Conservation (phyloP, 352 stramenopile genomes). For the Phytophthora nicotianae region DNA sequence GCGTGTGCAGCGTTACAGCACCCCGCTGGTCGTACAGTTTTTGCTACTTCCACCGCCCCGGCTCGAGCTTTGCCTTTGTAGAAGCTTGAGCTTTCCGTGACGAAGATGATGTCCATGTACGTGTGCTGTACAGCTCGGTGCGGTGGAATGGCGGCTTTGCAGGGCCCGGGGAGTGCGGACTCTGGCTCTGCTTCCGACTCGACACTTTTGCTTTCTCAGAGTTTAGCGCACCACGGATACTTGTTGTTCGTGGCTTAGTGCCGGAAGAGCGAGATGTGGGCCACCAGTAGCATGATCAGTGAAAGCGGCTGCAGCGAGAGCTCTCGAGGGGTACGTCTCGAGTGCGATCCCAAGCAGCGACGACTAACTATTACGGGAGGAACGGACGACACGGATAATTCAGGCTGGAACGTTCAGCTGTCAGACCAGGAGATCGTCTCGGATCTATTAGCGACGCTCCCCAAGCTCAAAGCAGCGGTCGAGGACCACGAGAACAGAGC, state of each 20-base stretch:
- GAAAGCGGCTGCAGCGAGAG: conserved; percentile 35
- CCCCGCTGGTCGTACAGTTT: conserved; percentile 20
- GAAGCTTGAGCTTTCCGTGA: conserved; percentile 9
- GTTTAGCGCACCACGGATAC: conserved; percentile 5
- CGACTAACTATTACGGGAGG: conserved; percentile 31
- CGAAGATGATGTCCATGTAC: conserved; percentile 13
- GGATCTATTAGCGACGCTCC: conserved; percentile 48
- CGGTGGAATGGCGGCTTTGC: conserved; percentile 13
- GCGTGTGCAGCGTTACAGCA: conserved; percentile 21
- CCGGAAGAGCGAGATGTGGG: conserved; percentile 29
- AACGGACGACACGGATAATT: conserved; percentile 13
- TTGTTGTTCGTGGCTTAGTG: conserved; percentile 12
- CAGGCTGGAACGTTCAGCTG: conserved; percentile 25
- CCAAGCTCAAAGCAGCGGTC: conserved; percentile 49
- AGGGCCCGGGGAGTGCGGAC: conserved; percentile 7
- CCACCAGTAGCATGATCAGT: conserved; percentile 40
- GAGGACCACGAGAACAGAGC: conserved; percentile 38
- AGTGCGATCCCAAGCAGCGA: conserved; percentile 24
- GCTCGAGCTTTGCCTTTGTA: conserved; percentile 10
- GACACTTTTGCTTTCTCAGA: conserved; percentile 30
- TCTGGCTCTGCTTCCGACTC: conserved; percentile 29
- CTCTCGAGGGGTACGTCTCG: conserved; percentile 29
- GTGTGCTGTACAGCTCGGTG: conserved; percentile 2
- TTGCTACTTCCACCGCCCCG: conserved; percentile 18
- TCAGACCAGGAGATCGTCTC: conserved; percentile 51